Evolutionary conservation across 306 rosid genomes (phyloP), one percentile per base, ranked within the genome.

Genomic region (Glycine tomentella): DNA sequence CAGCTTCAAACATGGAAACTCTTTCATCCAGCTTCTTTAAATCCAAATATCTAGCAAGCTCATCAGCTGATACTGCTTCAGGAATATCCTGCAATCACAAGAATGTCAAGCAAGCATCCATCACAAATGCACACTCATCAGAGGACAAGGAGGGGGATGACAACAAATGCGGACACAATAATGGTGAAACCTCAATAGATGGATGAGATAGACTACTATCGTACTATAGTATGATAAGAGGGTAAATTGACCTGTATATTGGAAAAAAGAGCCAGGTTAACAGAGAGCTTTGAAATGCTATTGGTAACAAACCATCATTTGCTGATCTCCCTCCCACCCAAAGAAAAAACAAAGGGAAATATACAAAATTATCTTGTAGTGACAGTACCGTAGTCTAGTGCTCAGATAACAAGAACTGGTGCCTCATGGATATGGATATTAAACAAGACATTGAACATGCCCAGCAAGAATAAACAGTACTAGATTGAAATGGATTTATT

Each of bases 11-110:
- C 98, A 91, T 90, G 90, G 80, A 93, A 56, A 91, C 92, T 85
- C 99, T 90, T 90, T 93, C 99, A n/a, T 91, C 99, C 87, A 96
- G 80, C 87, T 93, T 96, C 72, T 96, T 96, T 13, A 96, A 91
- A 89, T 96, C 99, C 31, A 96, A 83, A 91, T 93, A 93, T 38
- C 87, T 92, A 77, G 89, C 92, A 80, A 96, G 90, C 85, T 89
- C 99, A 66, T 93, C 99, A 0, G 95, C 88, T 25, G 98, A 87
- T 64, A 84, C 94, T 69, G 97, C 91, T 61, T 96, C 97, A 31
- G 88, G 81, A 83, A 89, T 90, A 86, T 93, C 99, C 99, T 96
- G 90, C 83, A 75, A 77, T 83, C 53, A 75, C 63, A 63, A 75
- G 31, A 72, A 76, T 25, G 86, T 61, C 68, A 71, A 51, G 50